Conservation (phyloP, 257 asterid species). For the Ilex aquifolium region DNA sequence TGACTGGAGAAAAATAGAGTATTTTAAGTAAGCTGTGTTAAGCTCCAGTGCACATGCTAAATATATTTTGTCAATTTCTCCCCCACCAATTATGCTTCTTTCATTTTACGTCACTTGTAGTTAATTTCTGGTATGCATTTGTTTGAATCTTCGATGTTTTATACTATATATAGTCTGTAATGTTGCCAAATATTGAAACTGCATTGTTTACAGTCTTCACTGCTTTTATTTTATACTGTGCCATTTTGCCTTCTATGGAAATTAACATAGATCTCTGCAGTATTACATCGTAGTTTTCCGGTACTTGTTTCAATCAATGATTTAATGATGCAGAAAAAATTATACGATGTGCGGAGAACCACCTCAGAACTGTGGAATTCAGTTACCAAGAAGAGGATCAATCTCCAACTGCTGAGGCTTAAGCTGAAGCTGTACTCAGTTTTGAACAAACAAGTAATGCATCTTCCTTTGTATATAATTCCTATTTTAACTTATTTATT, state of each 20-base stretch:
- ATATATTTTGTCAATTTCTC: too few relatives aligned
- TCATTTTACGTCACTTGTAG: too few relatives aligned
- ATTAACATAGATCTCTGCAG: not conserved
- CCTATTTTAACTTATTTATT: too few relatives aligned
- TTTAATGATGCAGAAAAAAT: constrained; percentile 54
- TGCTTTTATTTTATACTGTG: not conserved
- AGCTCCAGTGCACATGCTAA: too few relatives aligned
- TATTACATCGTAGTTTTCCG: not conserved
- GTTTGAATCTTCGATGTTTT: too few relatives aligned
- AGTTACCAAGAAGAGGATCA: constrained; percentile 50
- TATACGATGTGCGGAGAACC: constrained; percentile 54
- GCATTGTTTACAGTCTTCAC: not conserved
- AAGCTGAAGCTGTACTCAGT: constrained; percentile 53
- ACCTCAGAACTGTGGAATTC: constrained; percentile 43
- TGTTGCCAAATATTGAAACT: not conserved
- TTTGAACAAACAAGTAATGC: constrained; percentile 60
- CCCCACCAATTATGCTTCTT: too few relatives aligned
- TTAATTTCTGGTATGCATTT: too few relatives aligned
- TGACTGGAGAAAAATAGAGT: too few relatives aligned
- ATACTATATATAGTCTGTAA: not conserved
- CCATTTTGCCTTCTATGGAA: not conserved
- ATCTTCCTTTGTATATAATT: not conserved
- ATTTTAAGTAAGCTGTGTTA: too few relatives aligned
- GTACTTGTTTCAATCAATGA: not conserved
- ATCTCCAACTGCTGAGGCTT: constrained; percentile 59